Percentiles rank a stretch among this genome's conserved stretches.
These are phyloP conservation scores for Tephrocybe sp. DNA, from an alignment of 768 basidiomycete species.

Conservation along the genomic window DNA sequence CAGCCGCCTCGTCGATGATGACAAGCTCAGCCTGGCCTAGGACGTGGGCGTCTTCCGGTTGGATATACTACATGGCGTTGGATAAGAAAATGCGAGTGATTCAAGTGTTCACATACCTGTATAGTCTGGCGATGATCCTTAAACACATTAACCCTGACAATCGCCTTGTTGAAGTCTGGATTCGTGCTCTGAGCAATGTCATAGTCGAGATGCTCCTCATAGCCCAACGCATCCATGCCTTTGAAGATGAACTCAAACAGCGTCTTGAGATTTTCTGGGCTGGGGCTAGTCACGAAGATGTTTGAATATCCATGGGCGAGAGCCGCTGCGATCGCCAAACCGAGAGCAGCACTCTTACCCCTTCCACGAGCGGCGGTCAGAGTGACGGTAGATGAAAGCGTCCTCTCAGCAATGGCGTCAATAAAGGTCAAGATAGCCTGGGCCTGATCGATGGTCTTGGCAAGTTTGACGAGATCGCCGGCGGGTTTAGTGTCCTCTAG, in stretches of 20 bases:
- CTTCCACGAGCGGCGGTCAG: slow-evolving; percentile 94
- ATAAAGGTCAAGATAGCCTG: slow-evolving; percentile 93
- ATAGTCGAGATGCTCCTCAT: slow-evolving; percentile 97
- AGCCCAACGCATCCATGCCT: slow-evolving; percentile 90
- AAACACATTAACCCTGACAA: slow-evolving; percentile 95
- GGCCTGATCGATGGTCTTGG: slow-evolving; percentile 93
- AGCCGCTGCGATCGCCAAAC: slow-evolving; percentile 90
- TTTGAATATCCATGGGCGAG: slow-evolving; percentile 94
- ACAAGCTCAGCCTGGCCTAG: slow-evolving; percentile 97
- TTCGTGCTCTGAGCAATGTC: slow-evolving; percentile 96
- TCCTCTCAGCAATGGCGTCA: slow-evolving; percentile 92
- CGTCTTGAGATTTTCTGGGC: slow-evolving; percentile 96
- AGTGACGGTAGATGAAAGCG: slow-evolving; percentile 90
- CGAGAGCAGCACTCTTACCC: slow-evolving; percentile 96
- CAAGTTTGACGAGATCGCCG: slow-evolving; percentile 85
- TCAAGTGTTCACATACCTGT: slow-evolving; percentile 60
- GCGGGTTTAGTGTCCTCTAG: slow-evolving; percentile 83
- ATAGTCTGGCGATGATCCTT: slow-evolving; percentile 94
- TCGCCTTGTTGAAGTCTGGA: slow-evolving; percentile 91
- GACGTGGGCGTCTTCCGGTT: slow-evolving; percentile 97
- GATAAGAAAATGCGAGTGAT: not conserved
- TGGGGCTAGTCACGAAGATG: slow-evolving; percentile 97
- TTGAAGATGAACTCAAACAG: slow-evolving; percentile 99
- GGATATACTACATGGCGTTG: slow-evolving; percentile 75
- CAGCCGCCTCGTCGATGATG: slow-evolving; percentile 98